Evolutionary conservation across 306 rosid genomes (phyloP), one percentile per base, ranked within the genome.

Genomic region (Lathyrus tuberosus): DNA sequence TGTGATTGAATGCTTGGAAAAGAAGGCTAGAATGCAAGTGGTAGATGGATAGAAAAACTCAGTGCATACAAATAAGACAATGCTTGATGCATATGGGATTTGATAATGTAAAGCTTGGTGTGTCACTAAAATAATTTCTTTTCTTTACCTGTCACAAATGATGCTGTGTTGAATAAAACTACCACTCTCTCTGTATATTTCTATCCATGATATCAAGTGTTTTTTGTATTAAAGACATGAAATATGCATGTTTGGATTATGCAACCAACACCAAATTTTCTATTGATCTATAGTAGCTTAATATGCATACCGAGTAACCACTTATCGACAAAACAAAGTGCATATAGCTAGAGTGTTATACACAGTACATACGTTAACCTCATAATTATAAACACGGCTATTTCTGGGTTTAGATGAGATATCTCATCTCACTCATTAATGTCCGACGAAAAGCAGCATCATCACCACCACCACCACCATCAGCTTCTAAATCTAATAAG

Each of bases 1-100:
- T 3, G 74, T 47, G 80, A 76, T 80, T 38, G 38, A 57, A 15
- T 69, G 70, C 66, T 14, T 80, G 43, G 61, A 31, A 10, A 69
- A 35, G 18, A 79, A 73, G 72, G 72, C 72, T 51, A 18, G 30
- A 51, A 2, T 5, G 11, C 33, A 22, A 53, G 33, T 11, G 31
- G 12, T 18, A 20, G 15, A 53, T 53, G 6, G 3, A 52, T 52
- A 20, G 59, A 20, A 20, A 52, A 13, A 20, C 31, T 52, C 60
- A 22, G 2, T 53, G 35, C 8, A 10, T 53, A 7, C 35, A 24
- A 44, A 46, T 54, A 70, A 41, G 67, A 49, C 65, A 53, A 52
- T 22, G 6, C 42, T 46, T 28, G 69, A 65, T 66, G 44, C 65
- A 59, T 11, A 42, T 40, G 69, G 16, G 48, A 5, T 43, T 13